phyloP scores from a whole-genome alignment of 371 early-diverging fungal species.

The Apophysomyces ossiformis region DNA sequence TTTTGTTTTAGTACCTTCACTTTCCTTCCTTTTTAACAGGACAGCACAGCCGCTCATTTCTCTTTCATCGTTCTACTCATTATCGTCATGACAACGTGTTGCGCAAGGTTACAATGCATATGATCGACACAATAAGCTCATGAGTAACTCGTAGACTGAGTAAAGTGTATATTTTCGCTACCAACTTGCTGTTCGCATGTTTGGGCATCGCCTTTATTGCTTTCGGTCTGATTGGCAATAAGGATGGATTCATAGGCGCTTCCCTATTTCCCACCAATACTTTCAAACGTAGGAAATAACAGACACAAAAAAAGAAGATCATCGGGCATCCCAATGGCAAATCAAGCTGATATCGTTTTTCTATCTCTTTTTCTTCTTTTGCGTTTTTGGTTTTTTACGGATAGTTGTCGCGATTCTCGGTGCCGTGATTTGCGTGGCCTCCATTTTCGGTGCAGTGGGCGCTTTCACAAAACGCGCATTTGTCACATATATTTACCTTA shows the following conservation, averaged over 20 bases:
- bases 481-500: conserved; percentile 41
- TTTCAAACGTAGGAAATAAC: conserved; percentile 41
- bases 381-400: background rate
- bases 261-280: conserved; percentile 39
- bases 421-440: conserved; percentile 41
- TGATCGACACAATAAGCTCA: conserved; percentile 1
- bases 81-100: conserved; percentile 36
- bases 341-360: conserved; percentile 1
- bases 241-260: conserved; percentile 41
- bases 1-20: background rate
- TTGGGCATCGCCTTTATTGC: conserved; percentile 50
- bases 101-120: conserved; percentile 31
- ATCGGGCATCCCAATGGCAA: no score
- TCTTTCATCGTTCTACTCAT: background rate
- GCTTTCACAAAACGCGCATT: conserved; percentile 35
- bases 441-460: conserved; percentile 41
- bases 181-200: conserved; percentile 48
- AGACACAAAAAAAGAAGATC: background rate
- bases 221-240: conserved; percentile 47
- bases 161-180: conserved; percentile 48
- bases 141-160: conserved; percentile 38
- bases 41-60: conserved; percentile 8
- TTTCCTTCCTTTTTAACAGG: conserved; percentile 10
- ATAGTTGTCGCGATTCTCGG: conserved; percentile 43
- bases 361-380: background rate